Base-by-base conservation (phyloP, 225 moss, liverwort and hornwort genomes). In the Polytrichum commune region DNA sequence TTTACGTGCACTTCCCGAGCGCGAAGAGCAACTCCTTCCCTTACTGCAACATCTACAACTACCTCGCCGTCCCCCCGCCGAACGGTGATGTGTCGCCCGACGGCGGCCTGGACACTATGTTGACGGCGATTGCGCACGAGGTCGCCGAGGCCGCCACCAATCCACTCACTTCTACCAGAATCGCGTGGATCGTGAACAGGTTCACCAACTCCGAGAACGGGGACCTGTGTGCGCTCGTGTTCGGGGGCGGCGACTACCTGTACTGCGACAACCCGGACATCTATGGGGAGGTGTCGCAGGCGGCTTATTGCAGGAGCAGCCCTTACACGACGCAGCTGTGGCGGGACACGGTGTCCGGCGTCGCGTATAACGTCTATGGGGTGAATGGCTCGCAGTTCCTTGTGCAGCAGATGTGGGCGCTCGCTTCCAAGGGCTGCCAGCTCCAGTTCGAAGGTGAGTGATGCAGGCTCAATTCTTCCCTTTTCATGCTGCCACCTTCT, bases 321-420 rank as follows among this genome's bases (percentile, higher is more conserved):
- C 60, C 60, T 20, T 19, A 3, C 60, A 61, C 20, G 8, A 61
- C n/a, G 29, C 20, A n/a, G 19, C 7, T 30, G 5, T 5, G 19
- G 1, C 19, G 16, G 29, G 19, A 33, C 18, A 18, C 22, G 65
- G n/a, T 29, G 32, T 29, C 6, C 32, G 30, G 65, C 6, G 65
- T 22, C 20, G 18, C 33, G 19, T 35, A 29, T 32, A 65, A 65
- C 33, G 29, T 65, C 19, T 22, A 29, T 23, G 19, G 65, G 16
- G 22, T 65, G 5, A 9, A 19, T 65, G 65, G 65, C 19, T 65
- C 65, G 6, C 29, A 22, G 19, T 65, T 35, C 65, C 18, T 29
- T 1, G 23, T 22, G 19, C 65, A 65, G 23, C 65, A 65, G 30
- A 65, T 65, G 65, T 65, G 65, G 65, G 33, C 29, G 29, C 29